Evolutionary conservation across 139 green algal genomes (phyloP).

Genomic region (Zygnema cylindricum): DNA sequence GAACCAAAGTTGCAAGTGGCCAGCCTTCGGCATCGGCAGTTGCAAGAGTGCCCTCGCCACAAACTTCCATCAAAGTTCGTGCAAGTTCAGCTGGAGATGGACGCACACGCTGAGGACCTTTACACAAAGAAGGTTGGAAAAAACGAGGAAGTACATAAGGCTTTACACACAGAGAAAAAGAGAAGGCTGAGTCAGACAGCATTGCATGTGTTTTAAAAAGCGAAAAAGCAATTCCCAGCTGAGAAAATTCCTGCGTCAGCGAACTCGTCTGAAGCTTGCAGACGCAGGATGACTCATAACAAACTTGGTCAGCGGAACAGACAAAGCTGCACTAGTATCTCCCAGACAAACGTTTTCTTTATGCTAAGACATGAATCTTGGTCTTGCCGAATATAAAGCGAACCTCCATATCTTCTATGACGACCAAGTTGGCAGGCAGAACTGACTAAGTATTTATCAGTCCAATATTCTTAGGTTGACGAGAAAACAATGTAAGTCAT

Average conservation of each 20-base stretch:
- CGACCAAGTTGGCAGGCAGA: too few relatives aligned
- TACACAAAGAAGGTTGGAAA: neutral
- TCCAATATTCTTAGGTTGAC: too few relatives aligned
- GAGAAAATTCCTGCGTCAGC: neutral
- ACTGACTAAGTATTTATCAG: too few relatives aligned
- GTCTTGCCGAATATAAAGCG: too few relatives aligned
- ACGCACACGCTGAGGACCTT: neutral
- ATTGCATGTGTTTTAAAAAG: neutral
- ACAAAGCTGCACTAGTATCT: neutral
- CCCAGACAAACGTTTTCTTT: too few relatives aligned
- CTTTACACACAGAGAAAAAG: neutral
- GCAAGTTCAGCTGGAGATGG: slow-evolving; percentile 37
- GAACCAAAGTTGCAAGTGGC: slow-evolving; percentile 26
- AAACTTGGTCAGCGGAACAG: too few relatives aligned
- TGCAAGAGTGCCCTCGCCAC: slow-evolving; percentile 42
- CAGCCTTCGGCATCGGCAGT: slow-evolving; percentile 33
- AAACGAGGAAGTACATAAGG: neutral
- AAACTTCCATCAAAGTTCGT: slow-evolving; percentile 47
- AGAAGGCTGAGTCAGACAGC: neutral
- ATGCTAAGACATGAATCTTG: too few relatives aligned
- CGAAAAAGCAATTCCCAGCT: neutral
- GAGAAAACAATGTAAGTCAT: too few relatives aligned
- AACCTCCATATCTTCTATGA: too few relatives aligned
- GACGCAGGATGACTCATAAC: too few relatives aligned
- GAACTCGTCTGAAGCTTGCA: too few relatives aligned